Evolutionary conservation across 163 green algal species (phyloP), one percentile per base, ranked within the genome.

Genomic region (Prototheca wickerhamii): DNA sequence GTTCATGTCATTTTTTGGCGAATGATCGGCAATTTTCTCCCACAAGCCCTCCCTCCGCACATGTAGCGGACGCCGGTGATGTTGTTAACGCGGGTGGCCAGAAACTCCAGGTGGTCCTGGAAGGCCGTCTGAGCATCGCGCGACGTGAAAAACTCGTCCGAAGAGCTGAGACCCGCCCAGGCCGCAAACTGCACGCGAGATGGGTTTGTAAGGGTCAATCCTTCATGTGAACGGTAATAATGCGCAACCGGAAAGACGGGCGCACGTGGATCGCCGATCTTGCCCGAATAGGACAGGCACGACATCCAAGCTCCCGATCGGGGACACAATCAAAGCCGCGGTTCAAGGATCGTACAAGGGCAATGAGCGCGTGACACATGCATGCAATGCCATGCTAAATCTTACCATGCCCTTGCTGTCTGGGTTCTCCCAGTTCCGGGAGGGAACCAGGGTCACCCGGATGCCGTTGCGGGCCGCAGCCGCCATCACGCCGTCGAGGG

Each of bases 401-500:
- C 28, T n/a, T 35, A 66, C 65, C 49, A 8, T 53, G 34, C 34
- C 28, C 37, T 63, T 63, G 44, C 43, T 68, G 61, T 50, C 61
- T 20, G 25, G 40, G 3, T 18, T 31, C 26, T 57, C 55, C 69
- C 62, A 76, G 54, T 67, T 76, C 20, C 58, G 30, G 25, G 46
- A 49, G 1, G 68, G 62, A 43, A 76, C 63, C 30, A 76, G 57
- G 26, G 61, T 65, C 7, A 76, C 18, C 26, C 52, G 56, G 42
- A 76, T 29, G 18, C 57, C 62, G 4, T 67, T 34, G 3, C 64
- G 60, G 21, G 69, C 51, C 1, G 79, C 74, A 0, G 60, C 54
- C 21, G 73, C 77, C 33, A 87, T 34, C 54, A 83, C 43, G 25
- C 64, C 63, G 67, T 87, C 80, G 56, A 87, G 61, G 15, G 70